phyloP scores from a whole-genome alignment of 148 eudicot genomes.

The Rhododendron williamsianum region DNA sequence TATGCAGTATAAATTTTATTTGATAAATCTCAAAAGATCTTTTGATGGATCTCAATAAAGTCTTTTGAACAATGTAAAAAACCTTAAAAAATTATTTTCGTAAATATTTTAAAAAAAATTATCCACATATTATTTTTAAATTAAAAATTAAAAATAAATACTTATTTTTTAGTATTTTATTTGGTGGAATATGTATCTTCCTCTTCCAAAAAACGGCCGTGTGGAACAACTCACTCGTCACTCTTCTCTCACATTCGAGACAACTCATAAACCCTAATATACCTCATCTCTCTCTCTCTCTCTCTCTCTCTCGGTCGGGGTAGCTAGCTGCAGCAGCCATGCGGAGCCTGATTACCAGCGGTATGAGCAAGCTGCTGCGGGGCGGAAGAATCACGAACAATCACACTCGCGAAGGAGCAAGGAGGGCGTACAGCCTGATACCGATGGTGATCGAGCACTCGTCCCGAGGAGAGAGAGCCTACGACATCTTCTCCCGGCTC shows the following conservation, averaged over 20 bases:
- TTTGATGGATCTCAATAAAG: too few species aligned
- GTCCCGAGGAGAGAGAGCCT: slow-evolving; percentile 86
- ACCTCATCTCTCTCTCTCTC: not conserved
- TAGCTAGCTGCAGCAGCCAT: not conserved
- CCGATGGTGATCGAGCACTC: slow-evolving; percentile 99
- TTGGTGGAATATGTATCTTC: too few species aligned
- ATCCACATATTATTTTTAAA: too few species aligned
- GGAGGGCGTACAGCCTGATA: slow-evolving; percentile 50
- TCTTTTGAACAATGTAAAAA: too few species aligned
- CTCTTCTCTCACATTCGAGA: not conserved
- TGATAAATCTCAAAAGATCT: too few species aligned
- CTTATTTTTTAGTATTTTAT: too few species aligned
- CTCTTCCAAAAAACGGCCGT: too few species aligned
- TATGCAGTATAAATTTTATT: too few species aligned
- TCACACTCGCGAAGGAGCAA: not conserved
- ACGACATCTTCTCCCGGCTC: slow-evolving; percentile 91
- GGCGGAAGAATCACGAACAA: not conserved
- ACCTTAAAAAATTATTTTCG: too few species aligned
- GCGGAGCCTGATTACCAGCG: slow-evolving; percentile 13
- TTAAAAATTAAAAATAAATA: too few species aligned
- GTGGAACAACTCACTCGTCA: not conserved
- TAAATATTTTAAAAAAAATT: too few species aligned
- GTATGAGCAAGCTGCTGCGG: not conserved
- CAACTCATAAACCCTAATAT: not conserved
- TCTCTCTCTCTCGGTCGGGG: not conserved